Percentiles rank a stretch among this genome's conserved stretches.
Conservation (phyloP, 1,139 yeast species). For the Trichomonascaceae sp. region DNA sequence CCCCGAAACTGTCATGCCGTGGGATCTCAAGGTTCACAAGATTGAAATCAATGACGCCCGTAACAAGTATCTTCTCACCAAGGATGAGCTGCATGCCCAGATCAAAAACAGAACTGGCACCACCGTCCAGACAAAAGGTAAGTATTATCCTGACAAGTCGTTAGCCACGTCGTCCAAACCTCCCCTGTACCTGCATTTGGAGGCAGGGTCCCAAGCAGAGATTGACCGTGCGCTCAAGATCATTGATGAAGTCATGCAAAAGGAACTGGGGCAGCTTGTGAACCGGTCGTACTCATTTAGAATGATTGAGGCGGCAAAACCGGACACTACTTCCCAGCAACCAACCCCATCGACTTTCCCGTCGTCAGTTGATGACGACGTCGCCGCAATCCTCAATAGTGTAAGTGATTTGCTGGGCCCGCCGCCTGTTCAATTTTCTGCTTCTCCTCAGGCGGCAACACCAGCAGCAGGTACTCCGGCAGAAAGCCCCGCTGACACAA, state of each 20-base stretch:
- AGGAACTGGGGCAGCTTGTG: slow-evolving; percentile 23
- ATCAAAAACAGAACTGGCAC: slow-evolving; percentile 24
- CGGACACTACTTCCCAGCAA: not conserved
- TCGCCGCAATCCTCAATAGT: slow-evolving; percentile 1
- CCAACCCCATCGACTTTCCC: not conserved
- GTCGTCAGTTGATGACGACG: slow-evolving; percentile 1
- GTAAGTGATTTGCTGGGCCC: not conserved
- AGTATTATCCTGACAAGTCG: slow-evolving; percentile 27
- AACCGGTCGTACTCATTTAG: slow-evolving; percentile 17
- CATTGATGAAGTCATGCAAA: slow-evolving; percentile 22
- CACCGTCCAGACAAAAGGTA: slow-evolving; percentile 24
- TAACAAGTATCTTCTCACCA: slow-evolving; percentile 27
- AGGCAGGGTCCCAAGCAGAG: slow-evolving; percentile 19
- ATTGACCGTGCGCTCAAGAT: slow-evolving; percentile 22
- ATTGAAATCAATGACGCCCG: slow-evolving; percentile 28
- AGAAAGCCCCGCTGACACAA: slow-evolving; percentile 2
- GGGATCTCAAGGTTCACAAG: slow-evolving; percentile 6
- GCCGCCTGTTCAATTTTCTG: not conserved
- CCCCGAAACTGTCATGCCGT: not conserved
- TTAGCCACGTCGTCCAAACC: slow-evolving; percentile 26
- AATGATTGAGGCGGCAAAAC: slow-evolving; percentile 4
- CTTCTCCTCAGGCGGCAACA: not conserved
- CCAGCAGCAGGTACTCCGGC: not conserved
- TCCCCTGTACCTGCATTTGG: slow-evolving; percentile 23
- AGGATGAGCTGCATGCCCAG: slow-evolving; percentile 22